These are phyloP conservation scores for Hypoxylon sp. DNA, from an alignment of 2,329 filamentous ascomycete genomes.

Conservation along the genomic window DNA sequence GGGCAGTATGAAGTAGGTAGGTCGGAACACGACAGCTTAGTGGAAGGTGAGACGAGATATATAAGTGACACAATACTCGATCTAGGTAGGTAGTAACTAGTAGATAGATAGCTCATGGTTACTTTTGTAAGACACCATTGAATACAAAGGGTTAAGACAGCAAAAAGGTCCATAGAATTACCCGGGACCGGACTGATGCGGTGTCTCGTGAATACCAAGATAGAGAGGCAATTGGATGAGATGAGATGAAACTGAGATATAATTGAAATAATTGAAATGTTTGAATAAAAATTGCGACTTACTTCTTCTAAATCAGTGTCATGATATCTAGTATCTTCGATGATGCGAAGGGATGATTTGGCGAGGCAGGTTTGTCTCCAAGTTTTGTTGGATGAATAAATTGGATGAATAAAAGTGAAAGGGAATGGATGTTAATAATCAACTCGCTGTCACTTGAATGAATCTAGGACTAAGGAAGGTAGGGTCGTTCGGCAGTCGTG, in stretches of 20 bases:
- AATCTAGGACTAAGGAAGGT: too few species aligned
- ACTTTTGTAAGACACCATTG: too few species aligned
- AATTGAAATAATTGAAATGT: conserved; percentile 4
- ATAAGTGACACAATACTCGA: too few species aligned
- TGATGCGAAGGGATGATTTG: conserved; percentile 3
- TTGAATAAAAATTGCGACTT: conserved; percentile 12
- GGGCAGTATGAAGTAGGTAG: conserved; percentile 9
- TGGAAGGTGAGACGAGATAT: conserved; percentile 28
- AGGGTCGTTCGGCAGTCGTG: conserved; percentile 12
- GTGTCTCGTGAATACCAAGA: too few species aligned
- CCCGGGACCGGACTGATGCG: conserved; percentile 2
- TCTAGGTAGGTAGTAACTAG: too few species aligned
- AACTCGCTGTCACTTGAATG: too few species aligned
- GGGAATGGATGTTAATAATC: too few species aligned
- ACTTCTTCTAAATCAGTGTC: conserved; percentile 19
- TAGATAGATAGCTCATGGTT: background rate
- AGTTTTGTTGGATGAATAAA: conserved; percentile 2
- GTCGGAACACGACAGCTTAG: conserved; percentile 8
- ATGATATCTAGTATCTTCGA: conserved; percentile 10
- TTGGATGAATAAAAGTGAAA: too few species aligned
- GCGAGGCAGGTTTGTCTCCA: background rate
- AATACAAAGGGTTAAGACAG: conserved; percentile 31
- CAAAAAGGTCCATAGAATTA: conserved; percentile 9
- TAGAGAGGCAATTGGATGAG: too few species aligned
- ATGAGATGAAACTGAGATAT: too few species aligned